Evolutionary conservation across 2,329 filamentous ascomycete species (phyloP).

Genomic region (Aspergillus texensis): DNA sequence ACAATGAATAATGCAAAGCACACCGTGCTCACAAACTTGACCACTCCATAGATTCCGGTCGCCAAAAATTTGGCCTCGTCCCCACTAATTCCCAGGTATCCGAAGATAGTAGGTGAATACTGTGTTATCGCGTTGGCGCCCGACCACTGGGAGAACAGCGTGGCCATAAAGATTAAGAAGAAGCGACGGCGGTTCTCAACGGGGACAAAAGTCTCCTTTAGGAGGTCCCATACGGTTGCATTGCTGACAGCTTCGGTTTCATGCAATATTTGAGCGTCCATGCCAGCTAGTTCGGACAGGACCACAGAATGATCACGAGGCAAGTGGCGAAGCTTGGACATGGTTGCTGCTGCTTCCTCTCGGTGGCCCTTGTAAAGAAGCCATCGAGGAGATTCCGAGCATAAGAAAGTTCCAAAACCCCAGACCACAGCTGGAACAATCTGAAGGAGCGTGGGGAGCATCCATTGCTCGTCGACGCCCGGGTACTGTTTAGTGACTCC

Average conservation of each 20-base stretch:
- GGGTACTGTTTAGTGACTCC: conserved; percentile 21
- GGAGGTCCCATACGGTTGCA: conserved; percentile 31
- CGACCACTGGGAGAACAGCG: conserved; percentile 48
- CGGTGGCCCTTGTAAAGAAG: conserved; percentile 19
- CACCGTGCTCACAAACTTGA: conserved; percentile 48
- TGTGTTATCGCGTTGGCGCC: conserved; percentile 50
- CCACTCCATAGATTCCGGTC: conserved; percentile 47
- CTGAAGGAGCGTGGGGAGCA: conserved; percentile 26
- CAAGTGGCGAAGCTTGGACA: conserved; percentile 32
- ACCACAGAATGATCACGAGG: conserved; percentile 42
- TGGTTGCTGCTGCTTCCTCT: conserved; percentile 24
- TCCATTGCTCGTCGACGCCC: conserved; percentile 24
- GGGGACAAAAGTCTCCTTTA: conserved; percentile 41
- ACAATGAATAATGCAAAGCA: conserved; percentile 50
- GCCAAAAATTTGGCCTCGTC: conserved; percentile 42
- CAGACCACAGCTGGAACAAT: conserved; percentile 21
- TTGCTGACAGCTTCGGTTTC: conserved; percentile 40
- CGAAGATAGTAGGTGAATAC: conserved; percentile 49
- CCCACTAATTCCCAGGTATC: conserved; percentile 38
- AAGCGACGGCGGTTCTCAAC: conserved; percentile 45
- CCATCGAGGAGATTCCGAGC: conserved; percentile 25
- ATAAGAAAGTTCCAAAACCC: conserved; percentile 19
- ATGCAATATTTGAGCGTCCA: conserved; percentile 36
- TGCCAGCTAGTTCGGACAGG: conserved; percentile 21
- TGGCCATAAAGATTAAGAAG: conserved; percentile 38